These are phyloP conservation scores for Trematosphaeria pertusa DNA, from an alignment of 2,329 filamentous ascomycete species.

Conservation along the genomic window DNA sequence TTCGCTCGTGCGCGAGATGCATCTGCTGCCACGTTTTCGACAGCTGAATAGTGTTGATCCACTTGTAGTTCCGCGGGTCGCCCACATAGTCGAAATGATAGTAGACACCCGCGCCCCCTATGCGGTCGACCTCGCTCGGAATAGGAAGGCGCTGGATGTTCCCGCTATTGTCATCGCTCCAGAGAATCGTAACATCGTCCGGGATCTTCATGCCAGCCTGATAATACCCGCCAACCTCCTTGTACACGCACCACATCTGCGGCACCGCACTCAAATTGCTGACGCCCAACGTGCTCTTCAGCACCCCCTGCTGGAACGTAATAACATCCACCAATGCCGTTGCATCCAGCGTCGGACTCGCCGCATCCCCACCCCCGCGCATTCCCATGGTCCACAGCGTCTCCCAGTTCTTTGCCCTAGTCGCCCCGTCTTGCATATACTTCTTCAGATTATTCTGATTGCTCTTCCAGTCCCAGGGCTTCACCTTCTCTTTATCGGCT, in stretches of 20 bases:
- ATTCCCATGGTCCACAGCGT: slow-evolving; percentile 70
- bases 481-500: slow-evolving; percentile 52
- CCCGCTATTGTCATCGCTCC: slow-evolving; percentile 72
- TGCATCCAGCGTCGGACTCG: slow-evolving; percentile 37
- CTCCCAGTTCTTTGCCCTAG: slow-evolving; percentile 65
- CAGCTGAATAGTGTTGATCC: slow-evolving; percentile 68
- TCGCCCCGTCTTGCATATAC: slow-evolving; percentile 34
- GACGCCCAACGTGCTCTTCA: slow-evolving; percentile 60
- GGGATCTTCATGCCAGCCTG: slow-evolving; percentile 66
- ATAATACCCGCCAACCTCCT: slow-evolving; percentile 72
- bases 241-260: slow-evolving; percentile 74
- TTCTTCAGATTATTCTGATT: slow-evolving; percentile 32
- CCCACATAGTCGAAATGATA: slow-evolving; percentile 69
- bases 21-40: slow-evolving; percentile 70
- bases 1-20: slow-evolving; percentile 63
- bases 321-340: slow-evolving; percentile 62
- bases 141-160: slow-evolving; percentile 67
- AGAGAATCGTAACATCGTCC: slow-evolving; percentile 70
- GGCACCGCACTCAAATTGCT: slow-evolving; percentile 60
- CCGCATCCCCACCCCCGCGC: slow-evolving; percentile 71
- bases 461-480: slow-evolving; percentile 37
- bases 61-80: slow-evolving; percentile 61
- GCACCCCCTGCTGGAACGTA: slow-evolving; percentile 62
- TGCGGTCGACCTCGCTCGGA: slow-evolving; percentile 60
- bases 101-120: slow-evolving; percentile 68